phyloP scores from a whole-genome alignment of 2,329 filamentous ascomycete species.

The Colletotrichum tropicale region DNA sequence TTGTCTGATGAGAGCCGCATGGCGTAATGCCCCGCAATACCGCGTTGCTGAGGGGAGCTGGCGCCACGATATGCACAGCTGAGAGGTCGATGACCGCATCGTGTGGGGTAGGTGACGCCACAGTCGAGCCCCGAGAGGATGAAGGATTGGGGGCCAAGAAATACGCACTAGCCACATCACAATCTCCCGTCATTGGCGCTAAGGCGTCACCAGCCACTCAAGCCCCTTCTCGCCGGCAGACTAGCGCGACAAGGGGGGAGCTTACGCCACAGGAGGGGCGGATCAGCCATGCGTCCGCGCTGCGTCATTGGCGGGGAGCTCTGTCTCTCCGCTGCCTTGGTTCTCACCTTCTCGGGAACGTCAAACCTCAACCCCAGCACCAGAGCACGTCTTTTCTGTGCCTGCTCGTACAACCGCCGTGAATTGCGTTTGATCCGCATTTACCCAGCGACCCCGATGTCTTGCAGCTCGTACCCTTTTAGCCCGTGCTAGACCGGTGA shows the following conservation, averaged over 20 bases:
- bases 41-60: neutral
- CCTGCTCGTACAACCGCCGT: slow-evolving; percentile 1
- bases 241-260: neutral
- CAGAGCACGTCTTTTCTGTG: neutral
- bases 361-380: slow-evolving; percentile 1
- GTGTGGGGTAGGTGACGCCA: slow-evolving; percentile 23
- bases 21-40: slow-evolving; percentile 19
- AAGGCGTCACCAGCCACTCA: neutral
- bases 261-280: slow-evolving; percentile 14
- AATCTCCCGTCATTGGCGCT: neutral
- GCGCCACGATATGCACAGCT: neutral
- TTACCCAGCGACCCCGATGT: neutral
- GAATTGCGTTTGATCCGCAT: slow-evolving; percentile 2
- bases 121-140: neutral
- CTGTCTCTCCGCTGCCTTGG: slow-evolving; percentile 9
- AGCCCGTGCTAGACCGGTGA: neutral
- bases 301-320: slow-evolving; percentile 19
- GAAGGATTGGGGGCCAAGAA: neutral
- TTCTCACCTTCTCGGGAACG: neutral
- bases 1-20: slow-evolving; percentile 17
- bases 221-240: neutral
- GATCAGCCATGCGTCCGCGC: neutral
- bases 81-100: slow-evolving; percentile 18
- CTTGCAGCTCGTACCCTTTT: neutral
- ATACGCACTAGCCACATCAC: neutral